A percentile compares a stretch with the other conserved stretches of the same genome.
phyloP scores from a whole-genome alignment of 1,284 basidiomycete genomes.

The Ustilago sp. region DNA sequence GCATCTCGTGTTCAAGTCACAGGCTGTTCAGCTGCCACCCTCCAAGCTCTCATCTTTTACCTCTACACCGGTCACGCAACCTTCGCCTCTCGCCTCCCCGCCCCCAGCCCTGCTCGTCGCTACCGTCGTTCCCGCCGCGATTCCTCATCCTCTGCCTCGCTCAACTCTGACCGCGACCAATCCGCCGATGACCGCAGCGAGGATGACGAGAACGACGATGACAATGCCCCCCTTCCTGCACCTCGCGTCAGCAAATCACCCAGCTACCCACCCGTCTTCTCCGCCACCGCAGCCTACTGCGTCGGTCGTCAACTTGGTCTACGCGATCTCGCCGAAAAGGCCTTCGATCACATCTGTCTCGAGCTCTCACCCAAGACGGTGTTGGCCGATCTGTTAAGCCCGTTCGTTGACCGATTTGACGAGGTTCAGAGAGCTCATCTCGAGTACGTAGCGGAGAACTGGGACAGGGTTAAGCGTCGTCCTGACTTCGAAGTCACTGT shows the following conservation, averaged over 20 bases:
- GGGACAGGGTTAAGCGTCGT: conserved; percentile 57
- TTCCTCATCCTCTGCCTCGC: conserved; percentile 17
- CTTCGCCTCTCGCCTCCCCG: conserved; percentile 40
- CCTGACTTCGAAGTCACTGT: conserved; percentile 57
- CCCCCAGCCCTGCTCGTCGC: conserved; percentile 13
- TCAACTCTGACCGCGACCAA: conserved; percentile 23
- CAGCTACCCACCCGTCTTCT: conserved; percentile 52
- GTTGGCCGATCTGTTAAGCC: conserved; percentile 51
- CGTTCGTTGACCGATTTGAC: conserved; percentile 59
- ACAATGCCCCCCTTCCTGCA: neutral
- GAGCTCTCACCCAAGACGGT: conserved; percentile 52
- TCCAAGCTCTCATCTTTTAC: conserved; percentile 59
- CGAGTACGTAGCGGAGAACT: conserved; percentile 53
- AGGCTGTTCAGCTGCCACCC: conserved; percentile 50
- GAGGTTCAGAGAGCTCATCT: conserved; percentile 59
- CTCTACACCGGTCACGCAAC: conserved; percentile 59
- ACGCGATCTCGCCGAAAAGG: conserved; percentile 46
- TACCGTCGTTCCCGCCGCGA: conserved; percentile 25
- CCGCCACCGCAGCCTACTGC: conserved; percentile 56
- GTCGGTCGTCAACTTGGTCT: conserved; percentile 57
- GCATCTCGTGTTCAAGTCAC: conserved; percentile 40
- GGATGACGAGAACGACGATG: conserved; percentile 13
- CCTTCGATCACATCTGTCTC: conserved; percentile 53
- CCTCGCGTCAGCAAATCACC: conserved; percentile 30
- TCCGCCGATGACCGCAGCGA: conserved; percentile 25